A percentile compares a stretch with the other conserved stretches of the same genome.
Conservation (phyloP, 2,329 filamentous ascomycete genomes). For the Aureobasidium sp. region DNA sequence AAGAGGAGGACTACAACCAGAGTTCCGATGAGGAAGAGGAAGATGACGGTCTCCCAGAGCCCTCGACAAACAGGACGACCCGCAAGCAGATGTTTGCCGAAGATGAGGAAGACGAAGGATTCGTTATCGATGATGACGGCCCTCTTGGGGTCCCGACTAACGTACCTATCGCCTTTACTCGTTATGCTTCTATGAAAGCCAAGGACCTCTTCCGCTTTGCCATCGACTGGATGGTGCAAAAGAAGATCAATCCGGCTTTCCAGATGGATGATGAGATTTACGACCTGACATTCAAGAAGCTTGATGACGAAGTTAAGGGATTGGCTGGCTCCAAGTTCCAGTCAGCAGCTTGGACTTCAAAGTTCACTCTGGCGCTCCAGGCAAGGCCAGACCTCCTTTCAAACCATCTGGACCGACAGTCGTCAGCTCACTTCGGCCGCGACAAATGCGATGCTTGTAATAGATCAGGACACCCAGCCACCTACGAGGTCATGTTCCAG, state of each 20-base stretch:
- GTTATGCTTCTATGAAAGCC: slow-evolving; percentile 55
- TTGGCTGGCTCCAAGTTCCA: slow-evolving; percentile 62
- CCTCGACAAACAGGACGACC: slow-evolving; percentile 8
- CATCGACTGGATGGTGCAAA: slow-evolving; percentile 74
- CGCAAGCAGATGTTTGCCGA: slow-evolving; percentile 38
- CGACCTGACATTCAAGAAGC: slow-evolving; percentile 57
- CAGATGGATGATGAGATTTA: slow-evolving; percentile 56
- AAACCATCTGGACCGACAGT: slow-evolving; percentile 33
- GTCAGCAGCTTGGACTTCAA: slow-evolving; percentile 59
- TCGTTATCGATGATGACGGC: slow-evolving; percentile 53
- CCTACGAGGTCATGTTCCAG: slow-evolving; percentile 51
- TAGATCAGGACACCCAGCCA: slow-evolving; percentile 57
- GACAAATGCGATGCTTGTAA: slow-evolving; percentile 63
- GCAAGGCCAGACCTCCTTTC: slow-evolving; percentile 55
- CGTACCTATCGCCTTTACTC: slow-evolving; percentile 59
- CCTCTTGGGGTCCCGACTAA: slow-evolving; percentile 35
- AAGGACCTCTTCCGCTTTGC: slow-evolving; percentile 66
- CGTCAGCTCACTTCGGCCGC: slow-evolving; percentile 27
- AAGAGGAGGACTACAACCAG: slow-evolving; percentile 22
- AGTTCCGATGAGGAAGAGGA: slow-evolving; percentile 24
- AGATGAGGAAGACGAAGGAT: slow-evolving; percentile 51
- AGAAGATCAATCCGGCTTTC: slow-evolving; percentile 66
- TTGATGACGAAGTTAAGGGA: slow-evolving; percentile 61
- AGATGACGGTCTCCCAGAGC: slow-evolving; percentile 13
- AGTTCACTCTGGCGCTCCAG: slow-evolving; percentile 57